phyloP scores from a whole-genome alignment of 2,329 filamentous ascomycete genomes.

The Apiospora hydei region DNA sequence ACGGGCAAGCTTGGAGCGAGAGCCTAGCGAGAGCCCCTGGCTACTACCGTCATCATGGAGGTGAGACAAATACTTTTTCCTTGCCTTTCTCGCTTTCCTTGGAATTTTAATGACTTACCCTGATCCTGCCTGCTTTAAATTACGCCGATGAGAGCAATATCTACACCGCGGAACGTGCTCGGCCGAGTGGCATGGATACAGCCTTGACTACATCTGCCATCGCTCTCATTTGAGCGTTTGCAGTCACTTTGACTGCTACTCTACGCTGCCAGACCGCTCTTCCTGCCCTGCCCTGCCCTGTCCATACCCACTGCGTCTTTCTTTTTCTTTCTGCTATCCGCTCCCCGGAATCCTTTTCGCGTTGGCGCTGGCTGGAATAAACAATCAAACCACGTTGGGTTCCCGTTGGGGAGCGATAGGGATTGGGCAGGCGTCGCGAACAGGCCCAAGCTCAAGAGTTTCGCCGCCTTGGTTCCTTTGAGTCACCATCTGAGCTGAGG shows the following conservation, averaged over 20 bases:
- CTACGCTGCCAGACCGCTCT: conserved; percentile 13
- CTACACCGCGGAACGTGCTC: conserved; percentile 28
- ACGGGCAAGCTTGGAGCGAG: conserved; percentile 1
- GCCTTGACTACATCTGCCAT: conserved; percentile 5
- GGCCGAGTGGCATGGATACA: conserved; percentile 36
- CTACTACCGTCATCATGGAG: conserved; percentile 33
- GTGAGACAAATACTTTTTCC: conserved; percentile 36
- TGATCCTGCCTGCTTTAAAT: conserved; percentile 18
- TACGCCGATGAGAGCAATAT: conserved; percentile 16
- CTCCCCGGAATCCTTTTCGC: conserved; percentile 22
- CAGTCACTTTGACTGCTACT: conserved; percentile 21
- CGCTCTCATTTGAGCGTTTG: conserved; percentile 18
- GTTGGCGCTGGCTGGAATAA: conserved; percentile 10
- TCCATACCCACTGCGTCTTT: conserved; percentile 26
- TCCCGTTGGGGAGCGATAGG: conserved; percentile 8
- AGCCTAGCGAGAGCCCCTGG: background rate
- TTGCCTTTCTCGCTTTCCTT: conserved; percentile 24
- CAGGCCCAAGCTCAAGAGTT: conserved; percentile 35
- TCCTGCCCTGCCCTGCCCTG: background rate
- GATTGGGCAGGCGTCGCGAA: conserved; percentile 37
- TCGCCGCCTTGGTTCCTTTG: conserved; percentile 27
- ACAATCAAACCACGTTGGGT: conserved; percentile 12
- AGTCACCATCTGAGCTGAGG: conserved; percentile 33
- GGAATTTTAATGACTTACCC: conserved; percentile 19
- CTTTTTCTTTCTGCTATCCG: conserved; percentile 28